Evolutionary conservation across 208 protist species (phyloP).

Genomic region (Leishmania martiniquensis): DNA sequence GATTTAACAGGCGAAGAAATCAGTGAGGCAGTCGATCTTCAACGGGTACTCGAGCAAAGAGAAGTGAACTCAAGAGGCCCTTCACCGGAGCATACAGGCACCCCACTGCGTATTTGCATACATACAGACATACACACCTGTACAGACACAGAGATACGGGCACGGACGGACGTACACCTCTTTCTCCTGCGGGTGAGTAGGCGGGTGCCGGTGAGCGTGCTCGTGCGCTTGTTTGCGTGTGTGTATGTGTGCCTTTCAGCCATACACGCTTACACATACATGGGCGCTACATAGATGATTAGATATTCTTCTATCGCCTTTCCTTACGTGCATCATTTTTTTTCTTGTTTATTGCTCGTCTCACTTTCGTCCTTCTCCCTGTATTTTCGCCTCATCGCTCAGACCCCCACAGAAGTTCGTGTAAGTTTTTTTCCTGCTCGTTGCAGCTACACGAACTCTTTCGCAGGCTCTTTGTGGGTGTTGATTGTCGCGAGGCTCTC

Average conservation of each 20-base stretch:
- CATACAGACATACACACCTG: not conserved
- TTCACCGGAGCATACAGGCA: not conserved
- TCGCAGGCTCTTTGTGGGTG: not conserved
- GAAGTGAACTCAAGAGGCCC: not conserved
- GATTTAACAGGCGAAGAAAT: not conserved
- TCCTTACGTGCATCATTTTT: not conserved
- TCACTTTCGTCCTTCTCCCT: not conserved
- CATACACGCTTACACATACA: constrained; percentile 2
- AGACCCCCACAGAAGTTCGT: not conserved
- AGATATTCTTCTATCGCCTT: not conserved
- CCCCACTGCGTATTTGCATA: not conserved
- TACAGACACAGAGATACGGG: not conserved
- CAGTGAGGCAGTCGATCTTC: not conserved
- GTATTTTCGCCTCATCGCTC: not conserved
- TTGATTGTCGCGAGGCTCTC: not conserved
- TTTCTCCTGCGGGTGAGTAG: constrained; percentile 1
- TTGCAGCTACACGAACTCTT: not conserved
- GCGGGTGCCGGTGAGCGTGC: not conserved
- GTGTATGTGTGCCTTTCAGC: not conserved
- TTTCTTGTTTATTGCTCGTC: not conserved
- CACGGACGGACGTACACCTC: not conserved
- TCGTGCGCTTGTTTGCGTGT: no score
- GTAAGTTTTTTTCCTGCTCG: not conserved
- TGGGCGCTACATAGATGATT: not conserved
- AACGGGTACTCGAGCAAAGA: not conserved